These are phyloP conservation scores for Aspergillus pseudoterreus DNA, from an alignment of 2,329 filamentous ascomycete genomes.

Conservation along the genomic window DNA sequence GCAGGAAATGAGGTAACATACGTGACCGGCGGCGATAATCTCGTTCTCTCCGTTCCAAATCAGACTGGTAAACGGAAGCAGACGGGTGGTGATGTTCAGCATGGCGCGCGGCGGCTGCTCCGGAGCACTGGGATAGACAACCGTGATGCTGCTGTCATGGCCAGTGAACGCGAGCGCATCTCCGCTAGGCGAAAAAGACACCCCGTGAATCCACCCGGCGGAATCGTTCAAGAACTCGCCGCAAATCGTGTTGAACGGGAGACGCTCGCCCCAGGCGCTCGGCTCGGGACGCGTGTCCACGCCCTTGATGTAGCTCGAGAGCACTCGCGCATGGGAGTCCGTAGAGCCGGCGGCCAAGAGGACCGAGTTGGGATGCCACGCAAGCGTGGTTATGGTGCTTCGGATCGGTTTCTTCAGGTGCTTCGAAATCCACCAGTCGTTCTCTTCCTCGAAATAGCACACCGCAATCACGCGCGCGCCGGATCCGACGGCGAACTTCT, in stretches of 20 bases:
- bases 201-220: constrained; percentile 92
- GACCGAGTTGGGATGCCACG: constrained; percentile 97
- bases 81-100: constrained; percentile 81
- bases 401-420: constrained; percentile 98
- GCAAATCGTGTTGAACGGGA: constrained; percentile 98
- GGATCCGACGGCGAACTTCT: constrained; percentile 95
- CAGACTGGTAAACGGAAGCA: constrained; percentile 87
- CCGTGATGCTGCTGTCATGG: constrained; percentile 93
- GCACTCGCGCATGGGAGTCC: constrained; percentile 90
- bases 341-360: constrained; percentile 93
- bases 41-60: constrained; percentile 90
- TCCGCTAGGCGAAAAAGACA: constrained; percentile 88
- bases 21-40: constrained; percentile 92
- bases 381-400: constrained; percentile 90
- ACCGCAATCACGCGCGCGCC: constrained; percentile 92
- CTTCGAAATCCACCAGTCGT: constrained; percentile 99
- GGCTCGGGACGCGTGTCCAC: constrained; percentile 82
- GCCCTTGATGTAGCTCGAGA: constrained; percentile 95
- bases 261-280: constrained; percentile 85
- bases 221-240: constrained; percentile 95
- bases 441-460: constrained; percentile 98
- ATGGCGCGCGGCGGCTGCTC: constrained; percentile 90
- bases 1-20: constrained; percentile 24
- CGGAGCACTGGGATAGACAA: constrained; percentile 88
- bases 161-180: constrained; percentile 90